Evolutionary conservation across 2,329 filamentous ascomycete species (phyloP), one percentile per base, ranked within the genome.

Genomic region (Macroventuria anomochaeta): DNA sequence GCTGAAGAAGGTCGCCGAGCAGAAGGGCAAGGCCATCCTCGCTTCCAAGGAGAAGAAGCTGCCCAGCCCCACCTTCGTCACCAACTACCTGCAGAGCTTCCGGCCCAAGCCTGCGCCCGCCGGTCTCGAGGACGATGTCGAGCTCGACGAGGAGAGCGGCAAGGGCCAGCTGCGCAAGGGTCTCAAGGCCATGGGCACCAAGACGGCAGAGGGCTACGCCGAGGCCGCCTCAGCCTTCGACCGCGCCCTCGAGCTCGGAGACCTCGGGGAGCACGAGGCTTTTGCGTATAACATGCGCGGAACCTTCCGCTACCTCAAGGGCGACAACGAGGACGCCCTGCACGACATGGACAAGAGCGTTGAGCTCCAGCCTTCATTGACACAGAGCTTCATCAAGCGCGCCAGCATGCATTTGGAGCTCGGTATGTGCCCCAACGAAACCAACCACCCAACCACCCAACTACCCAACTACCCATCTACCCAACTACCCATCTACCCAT

Each of bases 21-120:
- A 90, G 63, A 97, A 97, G 81, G 93, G 90, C 61, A 92, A 93
- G 79, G 87, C 86, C 61, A 96, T 99, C 71, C 82, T 99, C 49
- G 85, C 84, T 68, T 83, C 84, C 55, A 93, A 93, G 76, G 83
- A 84, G 67, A 89, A 91, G 79, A 93, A 91, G 79, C 84, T 99
- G 43, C 95, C 95, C 17, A 97, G 93, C 77, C 89, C 95, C 25
- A 97, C 93, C 11, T 99, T 97, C 67, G 93, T 99, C 63, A 91
- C 92, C 72, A 99, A 99, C 82, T 99, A 99, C 77, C 88, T 99
- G 26, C 93, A 97, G 80, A 97, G 93, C 80, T 99, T 99, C 89
- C 89, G 95, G 56, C 82, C 87, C 54, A 90, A 89, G 79, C 82
- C 86, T 40, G 84, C 91, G 2, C 93, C 95, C 3, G 85, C 82